These are phyloP conservation scores for Magnusiomyces fungicola DNA, from an alignment of 1,139 yeast species.

Conservation along the genomic window DNA sequence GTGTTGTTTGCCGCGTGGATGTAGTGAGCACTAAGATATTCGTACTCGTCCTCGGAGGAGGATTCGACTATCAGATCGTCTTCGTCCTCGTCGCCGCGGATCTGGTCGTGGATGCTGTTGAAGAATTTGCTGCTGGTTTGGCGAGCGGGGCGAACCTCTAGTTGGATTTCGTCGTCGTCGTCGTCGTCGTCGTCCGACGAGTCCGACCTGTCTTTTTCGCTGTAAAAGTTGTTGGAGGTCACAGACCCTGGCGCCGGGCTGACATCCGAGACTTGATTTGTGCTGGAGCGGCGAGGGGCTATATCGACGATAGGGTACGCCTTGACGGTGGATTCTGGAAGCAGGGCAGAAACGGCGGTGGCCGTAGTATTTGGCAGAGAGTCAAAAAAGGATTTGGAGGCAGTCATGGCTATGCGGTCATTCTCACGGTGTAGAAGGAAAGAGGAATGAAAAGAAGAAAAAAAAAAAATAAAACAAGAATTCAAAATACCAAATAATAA, in stretches of 20 bases:
- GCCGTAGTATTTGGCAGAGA: neutral
- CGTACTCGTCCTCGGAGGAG: neutral
- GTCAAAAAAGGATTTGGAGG: no score
- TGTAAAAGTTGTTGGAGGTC: no score
- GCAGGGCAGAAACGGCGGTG: neutral
- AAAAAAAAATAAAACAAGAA: neutral
- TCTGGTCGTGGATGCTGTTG: neutral
- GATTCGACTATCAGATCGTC: neutral
- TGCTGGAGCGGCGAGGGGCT: no score
- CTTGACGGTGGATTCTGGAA: neutral
- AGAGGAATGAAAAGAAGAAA: no score
- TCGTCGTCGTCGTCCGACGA: conserved; percentile 2
- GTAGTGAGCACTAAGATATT: neutral
- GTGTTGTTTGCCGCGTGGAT: neutral
- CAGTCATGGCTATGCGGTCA: no score
- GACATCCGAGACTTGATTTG: no score
- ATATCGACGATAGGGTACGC: no score
- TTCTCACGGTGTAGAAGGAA: no score
- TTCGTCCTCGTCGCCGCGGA: conserved; percentile 2
- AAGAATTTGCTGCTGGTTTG: neutral
- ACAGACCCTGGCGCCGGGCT: no score
- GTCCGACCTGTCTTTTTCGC: no score
- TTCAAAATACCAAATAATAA: neutral
- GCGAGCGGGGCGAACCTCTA: neutral
- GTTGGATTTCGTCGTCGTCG: neutral